phyloP scores from a whole-genome alignment of 768 basidiomycete genomes.

The Psilocybe subaeruginosa region DNA sequence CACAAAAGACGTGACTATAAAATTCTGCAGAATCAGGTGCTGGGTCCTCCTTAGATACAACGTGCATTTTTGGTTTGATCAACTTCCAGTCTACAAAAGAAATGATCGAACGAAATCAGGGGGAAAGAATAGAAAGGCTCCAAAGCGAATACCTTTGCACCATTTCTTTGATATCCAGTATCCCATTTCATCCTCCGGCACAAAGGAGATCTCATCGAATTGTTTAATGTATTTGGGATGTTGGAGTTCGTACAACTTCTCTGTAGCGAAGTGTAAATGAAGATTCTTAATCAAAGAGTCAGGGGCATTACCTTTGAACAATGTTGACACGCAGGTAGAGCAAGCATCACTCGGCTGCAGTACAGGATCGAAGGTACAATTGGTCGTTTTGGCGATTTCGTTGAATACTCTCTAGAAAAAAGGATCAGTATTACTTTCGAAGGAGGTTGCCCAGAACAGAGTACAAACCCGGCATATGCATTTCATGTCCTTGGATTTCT shows the following conservation, averaged over 20 bases:
- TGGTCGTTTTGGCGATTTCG: constrained; percentile 44
- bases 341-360: constrained; percentile 61
- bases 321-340: constrained; percentile 52
- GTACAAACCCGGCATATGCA: constrained; percentile 56
- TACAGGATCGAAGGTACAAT: constrained; percentile 50
- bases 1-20: constrained; percentile 65
- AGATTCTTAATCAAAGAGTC: background rate
- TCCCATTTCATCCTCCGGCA: constrained; percentile 43
- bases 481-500: constrained; percentile 65
- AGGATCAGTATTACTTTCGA: constrained; percentile 6
- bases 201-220: constrained; percentile 58
- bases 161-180: constrained; percentile 82
- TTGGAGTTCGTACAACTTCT: constrained; percentile 67
- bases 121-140: constrained; percentile 8
- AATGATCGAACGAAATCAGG: constrained; percentile 6
- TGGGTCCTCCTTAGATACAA: constrained; percentile 57
- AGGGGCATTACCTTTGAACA: constrained; percentile 55
- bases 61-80: constrained; percentile 78
- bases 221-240: constrained; percentile 63
- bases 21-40: constrained; percentile 65
- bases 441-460: background rate
- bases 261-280: constrained; percentile 34
- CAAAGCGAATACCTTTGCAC: constrained; percentile 61
- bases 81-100: constrained; percentile 67
- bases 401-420: constrained; percentile 46